Conservation (phyloP, 371 early-diverging fungal genomes). For the Rhizopus delemar region DNA sequence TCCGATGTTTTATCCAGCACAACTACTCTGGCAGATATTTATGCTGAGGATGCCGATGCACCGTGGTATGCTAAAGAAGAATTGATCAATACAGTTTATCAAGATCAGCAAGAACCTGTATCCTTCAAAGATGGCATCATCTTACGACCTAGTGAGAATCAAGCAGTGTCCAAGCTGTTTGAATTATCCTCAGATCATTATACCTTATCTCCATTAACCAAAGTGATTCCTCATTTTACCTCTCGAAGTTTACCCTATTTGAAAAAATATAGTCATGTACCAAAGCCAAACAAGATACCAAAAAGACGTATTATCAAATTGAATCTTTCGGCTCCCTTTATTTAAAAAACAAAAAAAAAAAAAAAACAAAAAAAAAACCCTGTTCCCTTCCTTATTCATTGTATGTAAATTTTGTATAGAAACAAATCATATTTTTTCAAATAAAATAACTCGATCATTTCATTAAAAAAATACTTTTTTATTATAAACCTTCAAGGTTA, state of each 20-base stretch:
- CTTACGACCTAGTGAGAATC: conserved; percentile 65
- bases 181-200: conserved; percentile 70
- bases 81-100: not conserved
- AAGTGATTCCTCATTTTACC: conserved; percentile 72
- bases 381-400: too few relatives aligned
- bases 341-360: conserved; percentile 13
- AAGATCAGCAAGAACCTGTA: too few relatives aligned
- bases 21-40: conserved; percentile 20
- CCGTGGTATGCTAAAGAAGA: conserved; percentile 44
- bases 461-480: not conserved
- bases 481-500: too few relatives aligned
- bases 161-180: conserved; percentile 80
- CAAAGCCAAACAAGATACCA: conserved; percentile 40
- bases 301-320: conserved; percentile 45
- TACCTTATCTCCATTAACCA: conserved; percentile 82
- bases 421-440: too few relatives aligned
- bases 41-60: conserved; percentile 36
- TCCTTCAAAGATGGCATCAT: conserved; percentile 11
- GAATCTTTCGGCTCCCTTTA: conserved; percentile 15
- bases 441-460: too few relatives aligned
- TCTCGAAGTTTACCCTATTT: conserved; percentile 68
- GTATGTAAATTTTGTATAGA: too few relatives aligned
- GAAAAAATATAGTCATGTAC: conserved; percentile 8
- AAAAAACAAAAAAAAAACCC: not conserved
- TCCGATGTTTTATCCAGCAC: conserved; percentile 19